phyloP scores from a whole-genome alignment of 192 early-diverging fungal species.

The Geosiphon pyriformis region DNA sequence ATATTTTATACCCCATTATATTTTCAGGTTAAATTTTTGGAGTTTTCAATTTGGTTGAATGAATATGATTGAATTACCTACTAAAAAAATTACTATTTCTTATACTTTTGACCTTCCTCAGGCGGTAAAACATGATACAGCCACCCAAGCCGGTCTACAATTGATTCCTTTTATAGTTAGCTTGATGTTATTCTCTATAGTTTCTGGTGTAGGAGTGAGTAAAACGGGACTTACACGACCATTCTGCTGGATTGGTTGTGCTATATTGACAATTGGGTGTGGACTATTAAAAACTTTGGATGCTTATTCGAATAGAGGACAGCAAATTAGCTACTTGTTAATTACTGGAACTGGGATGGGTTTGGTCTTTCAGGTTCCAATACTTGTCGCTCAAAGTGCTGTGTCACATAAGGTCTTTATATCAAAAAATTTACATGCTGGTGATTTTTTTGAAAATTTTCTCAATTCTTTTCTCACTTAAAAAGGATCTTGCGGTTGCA shows the following conservation, averaged over 20 bases:
- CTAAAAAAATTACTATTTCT: too few species aligned
- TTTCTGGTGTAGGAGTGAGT: conserved; percentile 52
- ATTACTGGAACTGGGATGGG: conserved; percentile 74
- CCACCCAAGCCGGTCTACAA: conserved; percentile 70
- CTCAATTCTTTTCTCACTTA: too few species aligned
- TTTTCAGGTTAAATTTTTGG: conserved; percentile 83
- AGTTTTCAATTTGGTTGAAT: too few species aligned
- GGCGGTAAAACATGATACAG: conserved; percentile 66
- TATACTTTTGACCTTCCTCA: too few species aligned
- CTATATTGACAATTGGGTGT: conserved; percentile 54
- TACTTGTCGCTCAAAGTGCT: conserved; percentile 67
- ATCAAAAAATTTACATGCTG: too few species aligned
- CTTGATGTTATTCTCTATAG: conserved; percentile 61
- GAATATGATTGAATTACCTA: too few species aligned
- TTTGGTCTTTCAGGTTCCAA: conserved; percentile 62
- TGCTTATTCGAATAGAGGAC: conserved; percentile 37
- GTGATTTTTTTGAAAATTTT: too few species aligned
- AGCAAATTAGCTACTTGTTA: conserved; percentile 59
- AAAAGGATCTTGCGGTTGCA: conserved; percentile 57
- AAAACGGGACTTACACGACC: conserved; percentile 50
- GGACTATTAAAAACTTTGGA: conserved; percentile 63
- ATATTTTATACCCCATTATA: conserved; percentile 75
- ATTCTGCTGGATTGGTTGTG: conserved; percentile 57
- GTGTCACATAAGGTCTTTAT: too few species aligned
- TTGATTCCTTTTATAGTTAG: conserved; percentile 69